These are phyloP conservation scores for Gliomastix tumulicola DNA, from an alignment of 2,329 filamentous ascomycete species.

Conservation along the genomic window DNA sequence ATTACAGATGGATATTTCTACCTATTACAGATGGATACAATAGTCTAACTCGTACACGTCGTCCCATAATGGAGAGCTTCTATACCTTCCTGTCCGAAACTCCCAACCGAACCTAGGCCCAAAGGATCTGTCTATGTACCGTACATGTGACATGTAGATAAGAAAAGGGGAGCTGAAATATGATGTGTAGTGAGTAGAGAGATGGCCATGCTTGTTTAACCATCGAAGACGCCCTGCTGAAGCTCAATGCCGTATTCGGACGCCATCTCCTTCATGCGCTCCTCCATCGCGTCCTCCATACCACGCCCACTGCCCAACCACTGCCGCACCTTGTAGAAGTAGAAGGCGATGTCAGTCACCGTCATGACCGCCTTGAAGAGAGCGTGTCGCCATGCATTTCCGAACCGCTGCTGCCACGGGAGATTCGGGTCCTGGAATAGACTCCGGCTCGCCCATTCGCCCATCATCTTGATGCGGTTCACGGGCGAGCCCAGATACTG, in stretches of 20 bases:
- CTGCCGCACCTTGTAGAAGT: conserved; percentile 71
- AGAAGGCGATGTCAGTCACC: conserved; percentile 75
- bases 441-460: conserved; percentile 78
- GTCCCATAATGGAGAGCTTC: too few species aligned
- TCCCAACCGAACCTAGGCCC: too few species aligned
- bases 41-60: too few species aligned
- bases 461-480: conserved; percentile 90
- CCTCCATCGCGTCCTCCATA: conserved; percentile 93
- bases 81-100: too few species aligned
- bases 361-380: conserved; percentile 76
- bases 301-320: conserved; percentile 69
- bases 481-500: conserved; percentile 85
- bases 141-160: too few species aligned
- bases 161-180: too few species aligned
- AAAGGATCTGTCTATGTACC: too few species aligned
- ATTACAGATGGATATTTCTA: too few species aligned
- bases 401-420: conserved; percentile 52
- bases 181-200: too few species aligned
- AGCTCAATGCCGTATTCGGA: conserved; percentile 89
- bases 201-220: conserved; percentile 41
- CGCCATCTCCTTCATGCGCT: conserved; percentile 78
- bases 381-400: conserved; percentile 69
- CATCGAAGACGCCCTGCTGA: conserved; percentile 83
- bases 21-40: too few species aligned
- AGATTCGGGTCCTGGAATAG: conserved; percentile 69